Percentiles rank a stretch among this genome's conserved stretches.
Evolutionary conservation across 1,284 basidiomycete genomes (phyloP).

Genomic region (Anthracocystis walkeri): DNA sequence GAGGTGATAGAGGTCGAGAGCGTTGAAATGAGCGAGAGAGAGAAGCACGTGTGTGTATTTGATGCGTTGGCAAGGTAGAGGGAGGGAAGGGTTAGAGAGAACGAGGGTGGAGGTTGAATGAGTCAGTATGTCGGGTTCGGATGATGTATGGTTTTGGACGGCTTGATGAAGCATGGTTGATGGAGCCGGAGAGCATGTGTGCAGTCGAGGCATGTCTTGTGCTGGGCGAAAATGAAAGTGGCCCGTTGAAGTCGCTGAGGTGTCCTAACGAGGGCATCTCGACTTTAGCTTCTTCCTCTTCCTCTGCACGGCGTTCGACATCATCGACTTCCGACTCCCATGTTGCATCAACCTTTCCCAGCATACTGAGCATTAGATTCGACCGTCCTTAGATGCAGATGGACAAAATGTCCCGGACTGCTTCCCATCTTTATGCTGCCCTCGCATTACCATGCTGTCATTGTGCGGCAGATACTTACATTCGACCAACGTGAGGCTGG

Average conservation of each 20-base stretch:
- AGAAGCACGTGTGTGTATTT: too few species aligned
- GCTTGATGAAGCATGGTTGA: neutral
- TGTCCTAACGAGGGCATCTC: too few species aligned
- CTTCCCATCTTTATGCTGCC: neutral
- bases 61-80: too few species aligned
- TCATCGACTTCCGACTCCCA: neutral
- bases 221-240: neutral
- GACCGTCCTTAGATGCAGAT: too few species aligned
- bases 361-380: too few species aligned
- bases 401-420: neutral
- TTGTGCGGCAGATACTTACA: constrained; percentile 48
- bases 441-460: neutral
- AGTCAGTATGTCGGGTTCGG: constrained; percentile 1
- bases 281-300: too few species aligned
- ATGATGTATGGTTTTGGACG: neutral
- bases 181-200: too few species aligned
- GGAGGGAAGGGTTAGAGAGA: too few species aligned
- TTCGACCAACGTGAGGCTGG: constrained; percentile 61
- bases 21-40: too few species aligned
- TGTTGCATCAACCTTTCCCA: neutral
- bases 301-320: too few species aligned
- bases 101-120: neutral
- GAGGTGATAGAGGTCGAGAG: too few species aligned
- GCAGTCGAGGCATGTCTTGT: too few species aligned
- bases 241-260: neutral